Evolutionary conservation across 768 basidiomycete species (phyloP), one percentile per base, ranked within the genome.

Genomic region (Russula sp.): DNA sequence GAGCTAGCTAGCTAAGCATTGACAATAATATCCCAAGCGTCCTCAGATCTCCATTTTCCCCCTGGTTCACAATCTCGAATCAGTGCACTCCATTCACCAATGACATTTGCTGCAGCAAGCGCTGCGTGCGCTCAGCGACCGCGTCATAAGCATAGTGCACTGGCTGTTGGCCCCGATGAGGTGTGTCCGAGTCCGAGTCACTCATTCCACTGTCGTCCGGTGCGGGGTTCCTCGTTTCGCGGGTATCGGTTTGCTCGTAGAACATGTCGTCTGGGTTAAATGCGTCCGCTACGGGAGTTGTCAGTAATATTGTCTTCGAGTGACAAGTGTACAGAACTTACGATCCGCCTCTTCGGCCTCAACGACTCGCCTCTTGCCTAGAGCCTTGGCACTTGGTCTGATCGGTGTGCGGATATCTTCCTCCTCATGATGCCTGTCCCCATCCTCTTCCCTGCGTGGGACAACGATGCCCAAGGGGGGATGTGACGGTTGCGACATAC

Each of bases 111-210:
- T 71, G 74, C 56, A 87, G 76, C 59, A 83, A 77, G 74, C 84
- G 78, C 66, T 81, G 76, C 56, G 83, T 83, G 64, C 89, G 81
- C 72, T 96, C 93, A 29, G 91, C 91, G 6, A 87, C 91, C 0
- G 93, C 93, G 70, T 97, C 93, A 71, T 97, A 97, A n/a, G 88
- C 91, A 73, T 87, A 94, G 14, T 81, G 81, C 29, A 83, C 78
- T 3, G 83, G 81, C 20, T 74, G 79, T 51, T 79, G 81, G 42
- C 72, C 72, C 68, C 72, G 74, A 16, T 67, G 70, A 14, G 72
- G 73, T 34, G 81, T 80, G 25, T 83, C 83, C 10, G 77, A 77
- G 51, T 85, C 84, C 32, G 79, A 81, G 46, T 84, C 66, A 25
- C 62, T 63, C 18, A 63, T 54, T 36, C 50, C 81, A 13, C 71